These are phyloP conservation scores for Wallacemonas sp. DNA, from an alignment of 208 protist genomes.

Conservation along the genomic window DNA sequence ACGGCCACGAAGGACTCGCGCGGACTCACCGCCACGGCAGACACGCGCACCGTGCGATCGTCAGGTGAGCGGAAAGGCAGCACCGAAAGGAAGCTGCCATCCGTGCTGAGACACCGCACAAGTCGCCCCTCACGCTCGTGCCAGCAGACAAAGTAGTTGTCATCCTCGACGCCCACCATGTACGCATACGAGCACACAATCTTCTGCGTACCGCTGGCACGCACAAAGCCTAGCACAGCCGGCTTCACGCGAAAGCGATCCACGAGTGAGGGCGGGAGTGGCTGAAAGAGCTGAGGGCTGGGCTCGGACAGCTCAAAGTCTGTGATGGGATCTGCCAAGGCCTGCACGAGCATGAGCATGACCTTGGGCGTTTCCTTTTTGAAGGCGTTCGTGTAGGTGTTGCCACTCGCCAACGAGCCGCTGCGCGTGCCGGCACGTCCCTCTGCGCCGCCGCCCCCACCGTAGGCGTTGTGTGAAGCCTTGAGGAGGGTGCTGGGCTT, in stretches of 20 bases:
- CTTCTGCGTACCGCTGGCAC: conserved; percentile 15
- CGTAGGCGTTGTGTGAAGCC: neutral
- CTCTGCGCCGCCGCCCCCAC: neutral
- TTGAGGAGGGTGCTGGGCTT: conserved; percentile 8
- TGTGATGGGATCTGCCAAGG: conserved; percentile 40
- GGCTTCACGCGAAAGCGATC: conserved; percentile 33
- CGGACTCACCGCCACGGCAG: conserved; percentile 46
- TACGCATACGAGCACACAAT: conserved; percentile 34
- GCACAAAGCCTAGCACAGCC: conserved; percentile 52
- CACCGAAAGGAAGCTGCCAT: conserved; percentile 50
- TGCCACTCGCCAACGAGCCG: conserved; percentile 21
- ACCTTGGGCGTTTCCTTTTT: conserved; percentile 61
- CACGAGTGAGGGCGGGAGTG: conserved; percentile 26
- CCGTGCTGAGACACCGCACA: conserved; percentile 54
- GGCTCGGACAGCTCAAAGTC: conserved; percentile 61
- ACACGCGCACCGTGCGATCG: conserved; percentile 53
- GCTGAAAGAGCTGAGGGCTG: conserved; percentile 29
- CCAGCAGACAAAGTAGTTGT: conserved; percentile 66
- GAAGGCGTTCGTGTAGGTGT: conserved; percentile 71
- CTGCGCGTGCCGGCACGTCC: conserved; percentile 14
- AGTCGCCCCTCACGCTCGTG: conserved; percentile 53
- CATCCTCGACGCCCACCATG: conserved; percentile 60
- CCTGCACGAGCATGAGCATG: conserved; percentile 68
- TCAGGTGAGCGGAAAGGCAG: conserved; percentile 47
- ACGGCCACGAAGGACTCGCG: conserved; percentile 71